These are phyloP conservation scores for Saccharum spontaneum DNA, from an alignment of 176 grass and related monocot species.

Conservation along the genomic window DNA sequence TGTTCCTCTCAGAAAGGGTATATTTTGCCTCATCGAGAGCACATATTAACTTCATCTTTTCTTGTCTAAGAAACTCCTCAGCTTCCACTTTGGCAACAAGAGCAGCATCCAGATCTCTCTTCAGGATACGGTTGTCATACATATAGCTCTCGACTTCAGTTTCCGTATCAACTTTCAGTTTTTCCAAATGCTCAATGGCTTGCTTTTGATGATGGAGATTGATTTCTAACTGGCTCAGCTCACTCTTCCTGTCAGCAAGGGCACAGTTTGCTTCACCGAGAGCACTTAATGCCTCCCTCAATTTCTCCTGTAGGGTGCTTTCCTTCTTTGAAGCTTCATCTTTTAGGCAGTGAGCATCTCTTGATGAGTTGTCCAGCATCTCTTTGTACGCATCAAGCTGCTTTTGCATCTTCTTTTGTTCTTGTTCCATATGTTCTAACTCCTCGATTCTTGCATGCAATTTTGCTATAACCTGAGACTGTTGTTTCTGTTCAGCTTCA, in stretches of 20 bases:
- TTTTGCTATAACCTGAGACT: constrained; percentile 33
- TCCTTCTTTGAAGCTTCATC: constrained; percentile 59
- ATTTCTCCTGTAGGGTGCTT: constrained; percentile 43
- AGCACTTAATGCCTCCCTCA: constrained; percentile 40
- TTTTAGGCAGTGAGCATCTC: constrained; percentile 51
- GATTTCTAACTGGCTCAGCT: constrained; percentile 39
- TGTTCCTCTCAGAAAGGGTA: constrained; percentile 43
- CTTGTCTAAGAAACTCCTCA: constrained; percentile 41
- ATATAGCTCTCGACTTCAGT: constrained; percentile 42
- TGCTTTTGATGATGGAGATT: constrained; percentile 44
- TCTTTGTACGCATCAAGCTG: constrained; percentile 57
- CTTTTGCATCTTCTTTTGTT: constrained; percentile 42
- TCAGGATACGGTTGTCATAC: constrained; percentile 33
- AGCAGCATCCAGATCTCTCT: constrained; percentile 46
- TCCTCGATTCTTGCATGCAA: constrained; percentile 47
- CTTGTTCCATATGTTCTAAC: constrained; percentile 49
- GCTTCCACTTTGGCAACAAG: constrained; percentile 45
- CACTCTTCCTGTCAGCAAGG: constrained; percentile 38
- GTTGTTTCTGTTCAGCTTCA: constrained; percentile 35
- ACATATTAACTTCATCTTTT: constrained; percentile 42
- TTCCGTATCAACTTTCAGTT: constrained; percentile 38
- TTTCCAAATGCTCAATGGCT: constrained; percentile 45
- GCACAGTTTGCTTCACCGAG: constrained; percentile 54
- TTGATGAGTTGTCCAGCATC: constrained; percentile 51
- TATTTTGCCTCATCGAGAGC: constrained; percentile 44